A percentile compares a stretch with the other conserved stretches of the same genome.
Conservation (phyloP, 2,329 filamentous ascomycete genomes). For the Lojkania enalia region DNA sequence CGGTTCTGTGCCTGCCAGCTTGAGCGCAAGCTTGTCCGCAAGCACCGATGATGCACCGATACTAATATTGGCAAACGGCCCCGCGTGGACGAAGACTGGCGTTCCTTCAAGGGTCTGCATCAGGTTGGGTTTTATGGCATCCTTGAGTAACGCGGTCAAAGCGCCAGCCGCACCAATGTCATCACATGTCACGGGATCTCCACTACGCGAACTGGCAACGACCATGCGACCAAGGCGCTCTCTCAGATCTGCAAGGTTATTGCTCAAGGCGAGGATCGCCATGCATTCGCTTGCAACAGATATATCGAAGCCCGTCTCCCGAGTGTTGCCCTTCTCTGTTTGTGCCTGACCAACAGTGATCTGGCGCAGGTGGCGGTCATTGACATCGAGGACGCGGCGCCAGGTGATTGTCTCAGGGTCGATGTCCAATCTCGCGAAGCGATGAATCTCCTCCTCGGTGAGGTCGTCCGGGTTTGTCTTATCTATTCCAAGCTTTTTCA, state of each 20-base stretch:
- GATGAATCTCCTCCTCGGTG: slow-evolving; percentile 82
- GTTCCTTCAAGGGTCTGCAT: slow-evolving; percentile 99
- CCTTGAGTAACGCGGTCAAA: slow-evolving; percentile 91
- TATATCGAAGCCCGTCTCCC: slow-evolving; percentile 95
- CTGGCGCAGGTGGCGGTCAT: slow-evolving; percentile 89
- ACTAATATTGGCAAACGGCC: slow-evolving; percentile 97
- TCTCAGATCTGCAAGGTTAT: slow-evolving; percentile 82
- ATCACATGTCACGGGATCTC: slow-evolving; percentile 93
- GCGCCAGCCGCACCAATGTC: slow-evolving; percentile 93
- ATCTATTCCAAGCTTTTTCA: slow-evolving; percentile 94
- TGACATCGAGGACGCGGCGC: slow-evolving; percentile 94
- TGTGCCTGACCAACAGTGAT: slow-evolving; percentile 86
- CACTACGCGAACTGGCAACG: slow-evolving; percentile 79
- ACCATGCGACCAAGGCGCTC: slow-evolving; percentile 96
- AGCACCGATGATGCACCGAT: slow-evolving; percentile 96
- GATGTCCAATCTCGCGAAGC: slow-evolving; percentile 93
- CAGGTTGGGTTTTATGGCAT: slow-evolving; percentile 97
- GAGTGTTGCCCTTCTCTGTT: slow-evolving; percentile 86
- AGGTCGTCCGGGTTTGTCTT: slow-evolving; percentile 93
- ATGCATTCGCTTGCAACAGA: slow-evolving; percentile 97
- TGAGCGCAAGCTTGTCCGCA: slow-evolving; percentile 92
- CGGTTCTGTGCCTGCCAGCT: slow-evolving; percentile 90
- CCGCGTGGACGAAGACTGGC: slow-evolving; percentile 95
- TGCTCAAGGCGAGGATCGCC: slow-evolving; percentile 95
- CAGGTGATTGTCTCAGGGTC: slow-evolving; percentile 97